Evolutionary conservation across 768 basidiomycete genomes (phyloP), one percentile per base, ranked within the genome.

Genomic region (Megacollybia marginata): DNA sequence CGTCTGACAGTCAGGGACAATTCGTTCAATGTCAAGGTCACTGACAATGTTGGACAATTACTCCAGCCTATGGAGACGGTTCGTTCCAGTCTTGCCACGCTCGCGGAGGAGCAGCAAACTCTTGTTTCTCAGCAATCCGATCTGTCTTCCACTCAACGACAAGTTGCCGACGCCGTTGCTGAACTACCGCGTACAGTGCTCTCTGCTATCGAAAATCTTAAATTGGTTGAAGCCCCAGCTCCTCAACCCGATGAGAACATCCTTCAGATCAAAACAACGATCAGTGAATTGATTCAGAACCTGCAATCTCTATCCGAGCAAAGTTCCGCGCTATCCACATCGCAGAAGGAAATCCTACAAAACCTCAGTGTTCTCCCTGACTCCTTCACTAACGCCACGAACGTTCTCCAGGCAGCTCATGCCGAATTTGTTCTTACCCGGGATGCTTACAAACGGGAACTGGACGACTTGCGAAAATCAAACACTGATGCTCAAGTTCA

Each of bases 1-100:
- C 80, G 88, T 16, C 73, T 92, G 44, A 78, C 87, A 34, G 82
- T 88, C 23, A 76, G 89, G 9, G 89, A 92, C 63, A 82, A 83
- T 59, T 63, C 76, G 6, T 76, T 85, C 57, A 85, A 79, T 56
- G 66, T 80, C 15, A 85, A 88, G 35, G 72, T 91, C 6, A 63
- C 69, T 1, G 81, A 86, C 44, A 67, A 73, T 33, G 64, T 89
- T 1, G 66, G 70, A 2, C 66, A 62, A 19, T 59, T 73, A 4
- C 54, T 80, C 45, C 66, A 73, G 45, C 69, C 75, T 10, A 49
- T 67, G 46, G 59, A 71, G 36, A 23, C 68, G n/a, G 61, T 79
- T 10, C 59, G 66, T 6, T 61, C 61, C 3, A 69, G 65, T 36
- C 55, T 85, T 44, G 67, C 68, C 5, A 58, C 61, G 4, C 49